Base-by-base conservation (phyloP, 1,284 basidiomycete species). In the Cystobasidium slooffiae region DNA sequence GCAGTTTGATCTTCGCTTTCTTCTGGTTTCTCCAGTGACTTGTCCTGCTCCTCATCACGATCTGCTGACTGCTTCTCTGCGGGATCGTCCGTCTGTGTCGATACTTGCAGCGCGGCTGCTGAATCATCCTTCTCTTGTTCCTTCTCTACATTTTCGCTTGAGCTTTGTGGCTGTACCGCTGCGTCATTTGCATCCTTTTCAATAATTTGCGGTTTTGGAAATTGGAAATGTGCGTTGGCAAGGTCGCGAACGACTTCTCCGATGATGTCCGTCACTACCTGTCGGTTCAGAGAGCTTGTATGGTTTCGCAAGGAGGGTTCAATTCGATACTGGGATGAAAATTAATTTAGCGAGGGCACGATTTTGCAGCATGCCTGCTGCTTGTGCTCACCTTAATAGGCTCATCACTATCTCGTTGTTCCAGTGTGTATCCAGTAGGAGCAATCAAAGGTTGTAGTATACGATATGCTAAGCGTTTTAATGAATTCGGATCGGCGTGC, bases 241-340 rank as follows among this genome's bases (percentile, higher is more conserved):
- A 73, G 70, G 41, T 73, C 70, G 37, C 63, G 43, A 12, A 73
- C 55, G 41, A 73, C 70, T 16, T 66, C 70, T 8, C 70, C 70
- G 10, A 73, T 59, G 1, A 73, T 22, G 16, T 66, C 52, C 18
- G 22, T 56, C 3, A 73, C 63, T 6, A 65, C 52, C 14, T 73
- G 59, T 51, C 70, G 62, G 43, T 61, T 66, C n/a, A 73, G 31
- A 20, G 49, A 47, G 16, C 20, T 43, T 12, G 62, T 66, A 24
- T 73, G 70, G n/a, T 73, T 64, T 2, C 70, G 61, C 20, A 73
- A 39, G 51, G 58, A 22, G 10, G 70, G 70, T 39, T 73, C 70
- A 20, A 66, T 73, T 12, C 70, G 70, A 44, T 73, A 73, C 70
- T 73, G 18, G 16, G 43, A 14, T 24, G 20, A 3, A 39, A 22